Percentiles rank a stretch among this genome's conserved stretches.
Evolutionary conservation across 441 rosid genomes (phyloP).

Genomic region (Sinapis alba): DNA sequence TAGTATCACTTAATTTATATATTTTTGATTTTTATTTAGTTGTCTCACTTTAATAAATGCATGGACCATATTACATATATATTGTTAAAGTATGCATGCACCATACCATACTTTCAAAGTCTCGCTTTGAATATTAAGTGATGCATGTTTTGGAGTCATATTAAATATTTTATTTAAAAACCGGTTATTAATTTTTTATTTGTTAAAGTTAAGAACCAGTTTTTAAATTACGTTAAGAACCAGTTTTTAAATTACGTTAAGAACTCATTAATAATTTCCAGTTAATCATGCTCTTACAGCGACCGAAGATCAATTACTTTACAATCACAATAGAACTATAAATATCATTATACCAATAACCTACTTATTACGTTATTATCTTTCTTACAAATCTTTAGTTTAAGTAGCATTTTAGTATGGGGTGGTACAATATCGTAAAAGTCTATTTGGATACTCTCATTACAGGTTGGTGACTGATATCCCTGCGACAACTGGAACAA

Average conservation of each 20-base stretch:
- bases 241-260: too few relatives aligned
- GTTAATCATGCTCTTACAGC: too few relatives aligned
- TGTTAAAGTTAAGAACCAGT: too few relatives aligned
- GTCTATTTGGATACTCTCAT: not conserved
- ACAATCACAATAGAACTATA: not conserved
- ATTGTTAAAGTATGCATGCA: not conserved
- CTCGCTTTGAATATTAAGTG: not conserved
- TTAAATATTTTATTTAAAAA: too few relatives aligned
- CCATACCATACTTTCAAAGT: not conserved
- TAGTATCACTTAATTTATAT: not conserved
- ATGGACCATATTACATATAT: not conserved
- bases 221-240: too few relatives aligned
- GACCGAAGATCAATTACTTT: not conserved
- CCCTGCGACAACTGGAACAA: conserved; percentile 70
- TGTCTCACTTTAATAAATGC: not conserved
- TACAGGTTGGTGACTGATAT: conserved; percentile 85
- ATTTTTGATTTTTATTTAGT: not conserved
- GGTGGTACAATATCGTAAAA: not conserved
- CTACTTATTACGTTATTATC: not conserved
- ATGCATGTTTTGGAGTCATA: conserved; percentile 1
- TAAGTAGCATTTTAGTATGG: not conserved
- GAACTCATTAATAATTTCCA: too few relatives aligned
- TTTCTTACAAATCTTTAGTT: not conserved
- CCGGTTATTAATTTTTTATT: too few relatives aligned
- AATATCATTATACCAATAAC: not conserved